These are phyloP conservation scores for Dipodascus albidus DNA, from an alignment of 805 yeast species.

Conservation along the genomic window DNA sequence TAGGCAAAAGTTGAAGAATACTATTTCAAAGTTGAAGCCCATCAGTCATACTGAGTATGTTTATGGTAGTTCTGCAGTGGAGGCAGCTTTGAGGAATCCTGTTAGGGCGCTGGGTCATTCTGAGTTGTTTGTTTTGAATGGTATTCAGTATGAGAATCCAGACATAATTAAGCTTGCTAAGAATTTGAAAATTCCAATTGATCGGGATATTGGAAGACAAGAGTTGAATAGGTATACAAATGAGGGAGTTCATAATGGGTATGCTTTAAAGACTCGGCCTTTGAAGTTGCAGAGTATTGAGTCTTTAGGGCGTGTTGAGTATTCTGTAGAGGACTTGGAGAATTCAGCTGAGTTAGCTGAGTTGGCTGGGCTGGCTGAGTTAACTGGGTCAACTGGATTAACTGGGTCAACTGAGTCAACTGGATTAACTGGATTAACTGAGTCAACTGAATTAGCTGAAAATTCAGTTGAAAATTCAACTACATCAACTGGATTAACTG, in stretches of 20 bases:
- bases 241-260: conserved; percentile 72
- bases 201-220: conserved; percentile 27
- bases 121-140: conserved; percentile 34
- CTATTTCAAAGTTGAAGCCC: not conserved
- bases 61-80: conserved; percentile 66
- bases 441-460: too few relatives aligned
- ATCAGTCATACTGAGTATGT: conserved; percentile 49
- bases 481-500: too few relatives aligned
- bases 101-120: conserved; percentile 37
- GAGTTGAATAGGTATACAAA: conserved; percentile 49
- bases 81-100: conserved; percentile 51
- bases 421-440: too few relatives aligned
- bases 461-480: too few relatives aligned
- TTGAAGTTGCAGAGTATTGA: conserved; percentile 27
- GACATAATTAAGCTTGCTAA: conserved; percentile 39
- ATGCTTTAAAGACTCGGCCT: conserved; percentile 57
- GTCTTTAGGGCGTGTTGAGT: conserved; percentile 20
- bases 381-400: too few relatives aligned
- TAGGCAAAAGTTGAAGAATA: conserved; percentile 8
- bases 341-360: conserved; percentile 12
- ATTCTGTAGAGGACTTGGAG: conserved; percentile 12
- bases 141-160: conserved; percentile 25
- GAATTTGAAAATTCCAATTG: conserved; percentile 30
- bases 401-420: too few relatives aligned
- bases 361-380: too few relatives aligned